Base-by-base conservation (phyloP, 2,329 filamentous ascomycete species). In the Aureobasidium sp. region DNA sequence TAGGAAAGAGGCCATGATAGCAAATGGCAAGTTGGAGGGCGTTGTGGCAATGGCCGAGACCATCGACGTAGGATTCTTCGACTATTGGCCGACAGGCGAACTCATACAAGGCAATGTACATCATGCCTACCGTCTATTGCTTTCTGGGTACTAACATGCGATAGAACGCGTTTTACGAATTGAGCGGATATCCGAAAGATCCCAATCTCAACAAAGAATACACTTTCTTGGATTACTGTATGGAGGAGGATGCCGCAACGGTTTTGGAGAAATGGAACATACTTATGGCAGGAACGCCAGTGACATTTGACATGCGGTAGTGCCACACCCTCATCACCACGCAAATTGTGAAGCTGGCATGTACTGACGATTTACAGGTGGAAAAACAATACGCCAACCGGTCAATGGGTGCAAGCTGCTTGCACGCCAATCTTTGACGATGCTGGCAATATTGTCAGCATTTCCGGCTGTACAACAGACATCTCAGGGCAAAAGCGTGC, bases 391-490 rank as follows among this genome's bases (percentile, higher is more conserved):
- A 50, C 51, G 0, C 32, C 37, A 2, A 59, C 64, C 9, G 67
- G 67, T 10, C 64, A 65, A 25, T 67, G 67, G 67, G 66, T 68
- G 1, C 48, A 60, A 14, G 65, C 65, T 25, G 65, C 67, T 9
- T 66, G 65, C 53, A 64, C 68, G 3, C 64, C 67, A 13, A 64
- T 65, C 7, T 61, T 45, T 9, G 65, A 67, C 21, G 42, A 55
- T 11, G 45, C 53, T 9, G 67, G 67, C 9, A 61, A 64, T 5
- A 53, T 67, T 36, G 53, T 61, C 21, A 49, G 59, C 16, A 57
- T 69, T 9, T 62, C 61, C 32, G 67, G 68, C 13, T 69, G 67
- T 55, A 61, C 66, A 4, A 68, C 66, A 8, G 64, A 69, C 34
- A 68, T 69, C 6, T 10, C 14, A n/a, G 45, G 5, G 4, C 29